A percentile compares a stretch with the other conserved stretches of the same genome.
phyloP scores from a whole-genome alignment of 768 basidiomycete genomes.

The Amanita pallidorosea region DNA sequence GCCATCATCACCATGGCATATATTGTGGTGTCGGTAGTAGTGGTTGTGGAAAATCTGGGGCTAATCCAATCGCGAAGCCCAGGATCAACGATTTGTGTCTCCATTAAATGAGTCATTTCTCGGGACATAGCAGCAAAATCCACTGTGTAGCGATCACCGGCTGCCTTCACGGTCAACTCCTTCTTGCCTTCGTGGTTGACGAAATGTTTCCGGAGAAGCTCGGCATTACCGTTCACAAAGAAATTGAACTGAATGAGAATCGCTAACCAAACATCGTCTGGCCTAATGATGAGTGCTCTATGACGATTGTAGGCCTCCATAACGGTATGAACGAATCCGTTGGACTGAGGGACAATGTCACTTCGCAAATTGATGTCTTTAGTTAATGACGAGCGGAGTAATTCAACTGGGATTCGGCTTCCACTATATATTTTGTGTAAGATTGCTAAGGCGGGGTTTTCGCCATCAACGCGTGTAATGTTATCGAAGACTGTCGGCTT shows the following conservation, averaged over 20 bases:
- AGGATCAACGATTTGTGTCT: conserved; percentile 11
- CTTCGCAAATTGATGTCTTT: neutral
- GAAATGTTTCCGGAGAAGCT: conserved; percentile 17
- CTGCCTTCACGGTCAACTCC: conserved; percentile 12
- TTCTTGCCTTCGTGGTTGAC: conserved; percentile 17
- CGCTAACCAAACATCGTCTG: conserved; percentile 20
- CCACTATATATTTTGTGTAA: neutral
- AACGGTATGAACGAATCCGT: conserved; percentile 25
- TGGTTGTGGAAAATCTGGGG: conserved; percentile 26
- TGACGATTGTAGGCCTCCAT: conserved; percentile 24
- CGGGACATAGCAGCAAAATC: conserved; percentile 19
- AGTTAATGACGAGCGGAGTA: neutral
- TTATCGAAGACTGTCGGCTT: too few relatives aligned
- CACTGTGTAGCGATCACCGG: conserved; percentile 7
- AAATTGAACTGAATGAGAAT: conserved; percentile 21
- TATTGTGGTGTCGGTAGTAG: conserved; percentile 14
- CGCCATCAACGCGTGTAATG: too few relatives aligned
- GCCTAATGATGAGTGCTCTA: conserved; percentile 10
- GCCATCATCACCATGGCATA: conserved; percentile 24
- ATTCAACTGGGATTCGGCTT: neutral
- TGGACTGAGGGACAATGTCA: conserved; percentile 14
- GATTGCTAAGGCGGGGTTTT: neutral
- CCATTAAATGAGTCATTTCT: conserved; percentile 10
- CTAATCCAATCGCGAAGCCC: conserved; percentile 21
- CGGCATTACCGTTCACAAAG: conserved; percentile 19